Evolutionary conservation across 129 eudicot species (phyloP).

Genomic region (Centaurea solstitialis): DNA sequence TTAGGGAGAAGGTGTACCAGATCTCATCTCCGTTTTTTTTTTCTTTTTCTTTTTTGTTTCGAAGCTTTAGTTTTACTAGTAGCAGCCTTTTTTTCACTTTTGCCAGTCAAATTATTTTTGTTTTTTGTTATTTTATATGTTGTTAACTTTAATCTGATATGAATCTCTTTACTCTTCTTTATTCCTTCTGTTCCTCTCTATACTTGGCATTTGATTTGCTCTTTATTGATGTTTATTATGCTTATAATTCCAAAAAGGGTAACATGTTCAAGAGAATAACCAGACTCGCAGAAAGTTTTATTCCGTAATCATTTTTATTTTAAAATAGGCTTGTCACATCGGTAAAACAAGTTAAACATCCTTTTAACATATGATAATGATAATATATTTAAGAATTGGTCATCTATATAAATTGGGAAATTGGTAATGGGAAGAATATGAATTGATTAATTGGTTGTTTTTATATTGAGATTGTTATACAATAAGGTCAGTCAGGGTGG

Average conservation of each 20-base stretch:
- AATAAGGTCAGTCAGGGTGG: not conserved
- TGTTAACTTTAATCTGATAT: constrained; percentile 25
- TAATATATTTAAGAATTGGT: not conserved
- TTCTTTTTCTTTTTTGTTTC: not conserved
- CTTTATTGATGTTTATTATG: not conserved
- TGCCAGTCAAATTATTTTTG: constrained; percentile 35
- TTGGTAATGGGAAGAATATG: no score
- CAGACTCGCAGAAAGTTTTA: not conserved
- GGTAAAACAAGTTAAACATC: no score
- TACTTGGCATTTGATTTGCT: constrained; percentile 19
- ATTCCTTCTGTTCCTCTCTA: constrained; percentile 36
- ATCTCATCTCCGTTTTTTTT: constrained; percentile 20
- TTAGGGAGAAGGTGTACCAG: constrained; percentile 35
- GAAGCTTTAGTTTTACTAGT: constrained; percentile 39
- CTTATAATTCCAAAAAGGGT: constrained; percentile 19
- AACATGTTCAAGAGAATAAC: not conserved
- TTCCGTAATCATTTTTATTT: not conserved
- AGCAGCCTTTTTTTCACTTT: constrained; percentile 43
- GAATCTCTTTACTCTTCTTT: constrained; percentile 41
- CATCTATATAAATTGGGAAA: not conserved
- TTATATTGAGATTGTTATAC: not conserved
- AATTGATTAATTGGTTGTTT: no score
- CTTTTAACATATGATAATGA: not conserved
- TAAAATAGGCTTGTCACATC: not conserved
- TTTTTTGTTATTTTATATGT: constrained; percentile 1